These are phyloP conservation scores for Candida qinlingensis DNA, from an alignment of 805 yeast species.

Conservation along the genomic window DNA sequence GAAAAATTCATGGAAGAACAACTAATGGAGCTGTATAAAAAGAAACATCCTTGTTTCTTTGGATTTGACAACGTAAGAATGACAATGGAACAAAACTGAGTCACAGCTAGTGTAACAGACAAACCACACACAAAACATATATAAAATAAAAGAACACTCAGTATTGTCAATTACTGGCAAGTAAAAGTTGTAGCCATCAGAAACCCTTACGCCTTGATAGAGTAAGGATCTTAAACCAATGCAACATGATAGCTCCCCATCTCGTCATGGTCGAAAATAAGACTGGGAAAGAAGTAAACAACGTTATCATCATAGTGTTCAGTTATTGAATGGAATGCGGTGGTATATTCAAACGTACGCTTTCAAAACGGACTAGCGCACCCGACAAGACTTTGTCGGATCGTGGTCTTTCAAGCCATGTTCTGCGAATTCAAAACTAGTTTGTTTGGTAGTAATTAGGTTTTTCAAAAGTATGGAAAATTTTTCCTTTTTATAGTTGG, in stretches of 20 bases:
- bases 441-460: too few species aligned
- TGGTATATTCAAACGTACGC: too few species aligned
- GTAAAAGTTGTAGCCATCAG: conserved; percentile 47
- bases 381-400: too few species aligned
- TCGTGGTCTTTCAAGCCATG: too few species aligned
- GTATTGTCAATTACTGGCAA: conserved; percentile 78
- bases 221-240: conserved; percentile 23
- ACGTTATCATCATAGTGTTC: conserved; percentile 36
- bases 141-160: conserved; percentile 34
- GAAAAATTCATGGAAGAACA: conserved; percentile 1
- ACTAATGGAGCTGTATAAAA: neutral
- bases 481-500: neutral
- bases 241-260: conserved; percentile 44
- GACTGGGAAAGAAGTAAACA: conserved; percentile 88
- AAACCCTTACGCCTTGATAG: conserved; percentile 17
- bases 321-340: neutral
- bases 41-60: conserved; percentile 8
- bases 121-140: neutral
- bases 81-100: neutral
- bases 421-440: too few species aligned
- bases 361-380: too few species aligned
- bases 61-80: neutral
- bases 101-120: neutral
- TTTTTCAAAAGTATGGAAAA: neutral
- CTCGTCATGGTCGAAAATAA: conserved; percentile 87